phyloP scores from a whole-genome alignment of 179 eudicot genomes.

The Spergularia azorica region DNA sequence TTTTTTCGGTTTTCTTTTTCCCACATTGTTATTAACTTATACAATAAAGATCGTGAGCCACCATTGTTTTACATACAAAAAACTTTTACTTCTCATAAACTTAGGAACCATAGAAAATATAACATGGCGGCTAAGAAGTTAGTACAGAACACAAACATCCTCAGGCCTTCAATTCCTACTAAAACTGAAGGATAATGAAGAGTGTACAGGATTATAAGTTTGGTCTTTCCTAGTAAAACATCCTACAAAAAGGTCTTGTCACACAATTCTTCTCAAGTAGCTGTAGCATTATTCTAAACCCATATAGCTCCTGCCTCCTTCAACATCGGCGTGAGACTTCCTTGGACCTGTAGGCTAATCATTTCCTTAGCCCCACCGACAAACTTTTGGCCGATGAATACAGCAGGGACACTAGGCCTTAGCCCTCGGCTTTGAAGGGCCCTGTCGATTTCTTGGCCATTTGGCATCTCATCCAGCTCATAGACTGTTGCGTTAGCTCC shows the following conservation, averaged over 20 bases:
- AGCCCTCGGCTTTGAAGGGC: conserved; percentile 36
- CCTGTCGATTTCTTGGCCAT: conserved; percentile 31
- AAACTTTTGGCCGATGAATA: conserved; percentile 36
- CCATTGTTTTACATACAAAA: neutral
- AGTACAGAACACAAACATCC: neutral
- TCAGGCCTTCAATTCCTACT: neutral
- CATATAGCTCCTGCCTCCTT: conserved; percentile 40
- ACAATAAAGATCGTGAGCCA: neutral
- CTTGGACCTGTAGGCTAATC: conserved; percentile 38
- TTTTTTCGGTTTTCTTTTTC: too few species aligned
- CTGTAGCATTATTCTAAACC: conserved; percentile 25
- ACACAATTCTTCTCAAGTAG: too few species aligned
- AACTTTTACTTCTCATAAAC: neutral
- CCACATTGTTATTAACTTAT: too few species aligned
- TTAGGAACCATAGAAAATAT: neutral
- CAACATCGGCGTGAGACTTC: conserved; percentile 30
- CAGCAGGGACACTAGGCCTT: conserved; percentile 33
- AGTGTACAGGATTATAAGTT: neutral
- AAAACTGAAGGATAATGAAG: neutral
- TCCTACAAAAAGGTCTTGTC: neutral
- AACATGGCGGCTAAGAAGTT: too few species aligned
- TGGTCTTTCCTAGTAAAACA: neutral
- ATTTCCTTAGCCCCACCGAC: conserved; percentile 42
- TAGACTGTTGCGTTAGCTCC: conserved; percentile 38
- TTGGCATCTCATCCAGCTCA: conserved; percentile 33